phyloP scores from a whole-genome alignment of 192 early-diverging fungal genomes.

The Entomortierella beljakovae region DNA sequence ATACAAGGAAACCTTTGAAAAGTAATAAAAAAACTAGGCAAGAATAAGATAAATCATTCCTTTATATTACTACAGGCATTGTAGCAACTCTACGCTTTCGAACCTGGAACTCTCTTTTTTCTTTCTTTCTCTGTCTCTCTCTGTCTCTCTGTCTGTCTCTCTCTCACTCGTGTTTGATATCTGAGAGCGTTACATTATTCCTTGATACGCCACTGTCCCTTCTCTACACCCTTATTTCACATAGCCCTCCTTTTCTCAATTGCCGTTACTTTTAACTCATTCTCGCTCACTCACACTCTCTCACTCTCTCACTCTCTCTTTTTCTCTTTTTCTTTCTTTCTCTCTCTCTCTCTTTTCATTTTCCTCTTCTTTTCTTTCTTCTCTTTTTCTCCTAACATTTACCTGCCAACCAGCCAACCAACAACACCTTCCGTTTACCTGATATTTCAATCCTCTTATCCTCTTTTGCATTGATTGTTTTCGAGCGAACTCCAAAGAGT shows the following conservation, averaged over 20 bases:
- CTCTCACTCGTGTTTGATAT: background rate
- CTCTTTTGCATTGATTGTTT: too few relatives aligned
- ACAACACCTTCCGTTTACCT: too few relatives aligned
- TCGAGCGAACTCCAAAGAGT: too few relatives aligned
- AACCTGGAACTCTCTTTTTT: too few relatives aligned
- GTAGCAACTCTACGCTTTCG: too few relatives aligned
- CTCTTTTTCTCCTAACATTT: background rate
- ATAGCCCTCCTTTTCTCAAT: background rate
- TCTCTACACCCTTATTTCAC: background rate
- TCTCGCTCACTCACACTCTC: too few relatives aligned
- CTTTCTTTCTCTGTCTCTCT: too few relatives aligned
- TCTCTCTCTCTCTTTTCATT: constrained; percentile 4
- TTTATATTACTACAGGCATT: too few relatives aligned
- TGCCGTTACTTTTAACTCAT: background rate
- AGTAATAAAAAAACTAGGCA: background rate
- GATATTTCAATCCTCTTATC: too few relatives aligned
- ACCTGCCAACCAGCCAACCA: background rate
- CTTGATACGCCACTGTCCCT: background rate
- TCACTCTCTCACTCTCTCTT: background rate
- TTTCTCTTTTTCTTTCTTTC: constrained; percentile 2
- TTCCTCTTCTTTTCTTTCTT: constrained; percentile 2
- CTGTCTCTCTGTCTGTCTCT: background rate
- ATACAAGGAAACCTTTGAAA: background rate
- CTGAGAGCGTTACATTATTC: background rate
- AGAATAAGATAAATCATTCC: too few relatives aligned